Evolutionary conservation across 2,329 filamentous ascomycete genomes (phyloP).

Genomic region (Akanthomyces dipterigenus): DNA sequence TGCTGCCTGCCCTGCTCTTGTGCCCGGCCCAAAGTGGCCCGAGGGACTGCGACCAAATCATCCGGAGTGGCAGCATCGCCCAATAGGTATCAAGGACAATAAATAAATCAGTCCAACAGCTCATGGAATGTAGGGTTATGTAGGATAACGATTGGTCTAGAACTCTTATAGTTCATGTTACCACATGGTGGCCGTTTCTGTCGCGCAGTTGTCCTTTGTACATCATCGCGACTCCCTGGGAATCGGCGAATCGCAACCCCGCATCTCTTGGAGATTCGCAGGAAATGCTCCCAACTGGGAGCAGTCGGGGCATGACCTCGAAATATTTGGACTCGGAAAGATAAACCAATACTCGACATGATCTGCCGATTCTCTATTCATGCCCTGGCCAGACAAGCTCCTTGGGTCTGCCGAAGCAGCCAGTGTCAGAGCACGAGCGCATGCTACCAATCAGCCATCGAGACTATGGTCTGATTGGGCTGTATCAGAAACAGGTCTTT

Average conservation of each 20-base stretch:
- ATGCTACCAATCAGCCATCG: background rate
- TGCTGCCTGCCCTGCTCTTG: background rate
- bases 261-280: slow-evolving; percentile 41
- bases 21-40: background rate
- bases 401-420: background rate
- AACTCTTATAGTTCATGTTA: background rate
- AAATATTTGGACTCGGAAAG: slow-evolving; percentile 25
- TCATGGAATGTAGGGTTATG: no score
- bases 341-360: background rate
- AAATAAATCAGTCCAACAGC: background rate
- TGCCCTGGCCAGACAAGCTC: background rate
- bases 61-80: background rate
- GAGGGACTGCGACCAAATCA: background rate
- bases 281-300: slow-evolving; percentile 33
- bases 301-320: slow-evolving; percentile 37
- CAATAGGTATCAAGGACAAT: background rate
- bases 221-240: slow-evolving; percentile 35
- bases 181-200: slow-evolving; percentile 29
- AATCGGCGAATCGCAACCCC: slow-evolving; percentile 35
- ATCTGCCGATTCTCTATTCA: background rate
- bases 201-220: slow-evolving; percentile 34
- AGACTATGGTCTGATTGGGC: background rate
- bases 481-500: slow-evolving; percentile 29
- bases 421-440: background rate
- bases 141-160: no score